phyloP scores from a whole-genome alignment of 2,329 filamentous ascomycete species.

The Trichoderma polysporum region DNA sequence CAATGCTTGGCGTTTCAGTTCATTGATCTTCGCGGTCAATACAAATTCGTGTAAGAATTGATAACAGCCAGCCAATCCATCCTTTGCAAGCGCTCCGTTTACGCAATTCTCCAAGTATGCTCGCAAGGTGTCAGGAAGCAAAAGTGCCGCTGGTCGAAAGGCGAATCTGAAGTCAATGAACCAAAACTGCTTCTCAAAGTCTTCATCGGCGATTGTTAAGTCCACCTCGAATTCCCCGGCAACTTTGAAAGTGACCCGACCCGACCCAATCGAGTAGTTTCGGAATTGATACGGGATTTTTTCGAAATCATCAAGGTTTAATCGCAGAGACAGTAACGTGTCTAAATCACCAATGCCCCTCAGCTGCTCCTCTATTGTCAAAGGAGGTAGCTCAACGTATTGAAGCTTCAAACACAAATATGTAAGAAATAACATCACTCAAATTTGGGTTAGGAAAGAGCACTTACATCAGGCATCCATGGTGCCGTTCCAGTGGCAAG shows the following conservation, averaged over 20 bases:
- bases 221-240: conserved; percentile 88
- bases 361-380: conserved; percentile 70
- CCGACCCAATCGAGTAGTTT: conserved; percentile 75
- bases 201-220: conserved; percentile 84
- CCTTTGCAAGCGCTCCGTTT: conserved; percentile 67
- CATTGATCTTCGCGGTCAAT: conserved; percentile 84
- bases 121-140: conserved; percentile 62
- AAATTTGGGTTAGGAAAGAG: conserved; percentile 32
- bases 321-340: conserved; percentile 74
- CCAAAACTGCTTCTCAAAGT: conserved; percentile 80
- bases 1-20: conserved; percentile 74
- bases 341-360: conserved; percentile 79
- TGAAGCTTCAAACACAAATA: conserved; percentile 53
- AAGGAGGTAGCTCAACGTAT: conserved; percentile 71
- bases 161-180: conserved; percentile 89
- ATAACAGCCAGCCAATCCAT: conserved; percentile 79
- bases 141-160: conserved; percentile 67
- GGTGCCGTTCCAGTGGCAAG: conserved; percentile 74
- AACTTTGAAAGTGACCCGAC: conserved; percentile 87
- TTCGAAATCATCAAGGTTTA: conserved; percentile 83
- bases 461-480: conserved; percentile 74
- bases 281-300: conserved; percentile 72
- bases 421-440: background rate
- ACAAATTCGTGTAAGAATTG: conserved; percentile 83
- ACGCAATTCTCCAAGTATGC: conserved; percentile 66